These are phyloP conservation scores for Phaeodactylum tricornutum DNA, from an alignment of 108 stramenopile genomes.

Conservation along the genomic window DNA sequence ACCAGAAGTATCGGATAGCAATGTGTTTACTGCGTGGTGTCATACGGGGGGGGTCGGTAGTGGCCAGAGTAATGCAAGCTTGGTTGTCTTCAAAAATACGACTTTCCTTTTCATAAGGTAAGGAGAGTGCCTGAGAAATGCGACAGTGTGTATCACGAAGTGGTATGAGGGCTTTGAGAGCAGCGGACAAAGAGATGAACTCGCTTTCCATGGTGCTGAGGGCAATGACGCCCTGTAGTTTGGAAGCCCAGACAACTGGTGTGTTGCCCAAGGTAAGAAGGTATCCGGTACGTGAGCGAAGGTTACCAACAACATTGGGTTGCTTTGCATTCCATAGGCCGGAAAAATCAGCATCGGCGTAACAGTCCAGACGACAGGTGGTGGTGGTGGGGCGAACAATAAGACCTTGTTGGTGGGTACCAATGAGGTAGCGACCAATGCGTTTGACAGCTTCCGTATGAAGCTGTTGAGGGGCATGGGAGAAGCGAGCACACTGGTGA, in stretches of 20 bases:
- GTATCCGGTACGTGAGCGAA: constrained; percentile 9
- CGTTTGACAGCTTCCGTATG: constrained; percentile 24
- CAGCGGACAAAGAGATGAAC: constrained; percentile 12
- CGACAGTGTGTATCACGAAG: too few species aligned
- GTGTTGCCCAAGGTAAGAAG: constrained; percentile 3
- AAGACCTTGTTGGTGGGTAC: constrained; percentile 20
- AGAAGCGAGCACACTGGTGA: constrained; percentile 28
- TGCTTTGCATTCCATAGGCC: constrained; percentile 2
- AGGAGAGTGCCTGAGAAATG: too few species aligned
- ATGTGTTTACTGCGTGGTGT: constrained; percentile 25
- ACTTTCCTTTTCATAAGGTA: too few species aligned
- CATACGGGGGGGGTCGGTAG: constrained; percentile 4
- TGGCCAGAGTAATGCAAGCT: constrained; percentile 13
- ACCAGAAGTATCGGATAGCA: constrained; percentile 26
- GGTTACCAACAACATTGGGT: not conserved
- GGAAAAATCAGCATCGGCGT: constrained; percentile 33
- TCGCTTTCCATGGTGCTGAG: constrained; percentile 20
- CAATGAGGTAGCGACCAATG: constrained; percentile 24
- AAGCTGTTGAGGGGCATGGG: constrained; percentile 7
- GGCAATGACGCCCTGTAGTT: constrained; percentile 27
- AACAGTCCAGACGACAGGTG: constrained; percentile 19
- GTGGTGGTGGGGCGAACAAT: constrained; percentile 7
- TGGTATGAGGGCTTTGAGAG: constrained; percentile 23
- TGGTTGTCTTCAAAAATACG: constrained; percentile 18
- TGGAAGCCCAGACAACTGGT: constrained; percentile 16